A percentile compares a stretch with the other conserved stretches of the same genome.
phyloP scores from a whole-genome alignment of 805 yeast genomes.

The Candida coquimbonensis region DNA sequence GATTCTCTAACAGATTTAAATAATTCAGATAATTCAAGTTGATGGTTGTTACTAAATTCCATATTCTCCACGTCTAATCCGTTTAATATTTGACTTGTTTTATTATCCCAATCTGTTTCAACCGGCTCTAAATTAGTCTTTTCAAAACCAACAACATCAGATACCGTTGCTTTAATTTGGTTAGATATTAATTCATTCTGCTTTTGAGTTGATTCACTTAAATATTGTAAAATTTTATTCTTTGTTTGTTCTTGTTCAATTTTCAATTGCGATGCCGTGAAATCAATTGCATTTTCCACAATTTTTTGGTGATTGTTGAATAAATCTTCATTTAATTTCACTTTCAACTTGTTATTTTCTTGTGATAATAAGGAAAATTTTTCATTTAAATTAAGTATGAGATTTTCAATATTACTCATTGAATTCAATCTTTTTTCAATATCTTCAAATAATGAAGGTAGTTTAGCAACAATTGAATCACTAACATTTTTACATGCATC shows the following conservation, averaged over 20 bases:
- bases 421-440: constrained; percentile 12
- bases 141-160: constrained; percentile 15
- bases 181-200: constrained; percentile 14
- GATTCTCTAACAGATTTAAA: constrained; percentile 11
- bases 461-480: constrained; percentile 14
- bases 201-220: constrained; percentile 13
- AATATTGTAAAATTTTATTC: constrained; percentile 15
- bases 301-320: constrained; percentile 19
- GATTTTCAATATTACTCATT: constrained; percentile 5
- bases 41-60: constrained; percentile 6
- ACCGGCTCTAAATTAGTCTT: constrained; percentile 10
- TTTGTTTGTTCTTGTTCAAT: constrained; percentile 15
- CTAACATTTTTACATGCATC: constrained; percentile 20
- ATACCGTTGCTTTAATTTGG: constrained; percentile 11
- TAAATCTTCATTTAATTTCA: constrained; percentile 13
- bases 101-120: constrained; percentile 15
- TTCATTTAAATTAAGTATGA: constrained; percentile 11
- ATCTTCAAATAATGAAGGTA: constrained; percentile 18
- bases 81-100: constrained; percentile 17
- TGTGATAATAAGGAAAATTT: constrained; percentile 18
- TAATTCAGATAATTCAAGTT: constrained; percentile 6
- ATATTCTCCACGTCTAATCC: constrained; percentile 14
- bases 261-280: constrained; percentile 13
- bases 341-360: constrained; percentile 20
- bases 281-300: constrained; percentile 9